Evolutionary conservation across 2,329 filamentous ascomycete genomes (phyloP), one percentile per base, ranked within the genome.

Genomic region (Aspergillus bombycis): DNA sequence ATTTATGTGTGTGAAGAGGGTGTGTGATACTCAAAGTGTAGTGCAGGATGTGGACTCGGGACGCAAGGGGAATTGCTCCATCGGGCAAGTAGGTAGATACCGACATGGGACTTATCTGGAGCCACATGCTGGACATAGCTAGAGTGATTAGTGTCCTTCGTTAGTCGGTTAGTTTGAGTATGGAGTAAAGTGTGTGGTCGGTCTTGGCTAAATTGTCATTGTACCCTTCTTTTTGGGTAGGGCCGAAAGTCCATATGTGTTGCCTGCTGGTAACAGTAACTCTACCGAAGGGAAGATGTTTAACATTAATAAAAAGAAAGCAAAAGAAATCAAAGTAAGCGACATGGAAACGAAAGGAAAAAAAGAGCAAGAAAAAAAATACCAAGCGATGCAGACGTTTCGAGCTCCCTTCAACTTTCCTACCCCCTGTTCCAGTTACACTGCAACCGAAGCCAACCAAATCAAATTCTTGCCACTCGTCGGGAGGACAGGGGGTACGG

Each of bases 11-110:
- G 43, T 14, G 43, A 45, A 45, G 9, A 21, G 54, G 26, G 26
- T 19, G 23, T 30, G 26, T 34, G 41, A 43, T n/a, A 14, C 14
- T n/a, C 26, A 54, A 28, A 53, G 23, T 30, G 28, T 34, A 57
- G 62, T 68, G 65, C 64, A 68, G 34, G 54, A 58, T 38, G 58
- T 32, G 28, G 65, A n/a, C n/a, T n/a, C n/a, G n/a, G n/a, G n/a
- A 67, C 62, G 69, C 68, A 71, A 70, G 69, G 69, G 68, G 67
- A 64, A 67, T 63, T 61, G 50, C 56, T 53, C 64, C 61, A 65
- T 61, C 48, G 19, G 48, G 46, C 16, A 50, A 50, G 46, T 61
- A 41, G 38, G 38, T 19, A 41, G 38, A 41, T 41, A 41, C 38
- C 36, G 43, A 46, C 43, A 12, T 26, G 23, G 45, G 12, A 23